These are phyloP conservation scores for Thielaviopsis punctulata DNA, from an alignment of 2,329 filamentous ascomycete species.

Conservation along the genomic window DNA sequence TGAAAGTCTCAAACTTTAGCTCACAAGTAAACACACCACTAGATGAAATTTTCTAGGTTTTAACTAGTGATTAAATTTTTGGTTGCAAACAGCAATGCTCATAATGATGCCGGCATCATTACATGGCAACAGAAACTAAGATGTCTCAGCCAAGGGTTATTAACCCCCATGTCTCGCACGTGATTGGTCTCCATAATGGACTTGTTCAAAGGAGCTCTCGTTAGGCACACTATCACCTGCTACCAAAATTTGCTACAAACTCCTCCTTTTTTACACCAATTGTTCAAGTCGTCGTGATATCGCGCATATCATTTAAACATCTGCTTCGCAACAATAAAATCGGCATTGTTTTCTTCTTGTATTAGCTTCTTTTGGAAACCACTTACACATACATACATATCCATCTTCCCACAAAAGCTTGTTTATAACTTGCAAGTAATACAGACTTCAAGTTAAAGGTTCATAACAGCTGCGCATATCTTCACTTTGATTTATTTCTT, in stretches of 20 bases:
- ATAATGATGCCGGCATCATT: no score
- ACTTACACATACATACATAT: neutral
- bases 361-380: no score
- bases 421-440: no score
- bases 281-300: conserved; percentile 6
- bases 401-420: no score
- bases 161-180: neutral
- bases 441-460: neutral
- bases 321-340: neutral
- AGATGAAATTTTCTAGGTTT: no score
- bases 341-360: no score
- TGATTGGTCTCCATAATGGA: neutral
- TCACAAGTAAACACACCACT: no score
- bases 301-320: neutral
- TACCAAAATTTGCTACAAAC: conserved; percentile 1
- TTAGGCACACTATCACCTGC: conserved; percentile 2
- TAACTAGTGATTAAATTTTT: no score
- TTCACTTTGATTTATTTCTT: neutral
- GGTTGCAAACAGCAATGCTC: no score
- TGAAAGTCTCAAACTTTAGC: no score
- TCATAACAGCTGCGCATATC: neutral
- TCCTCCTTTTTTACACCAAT: conserved; percentile 1
- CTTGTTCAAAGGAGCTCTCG: neutral
- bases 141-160: no score
- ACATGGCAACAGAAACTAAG: no score